Evolutionary conservation across 805 yeast species (phyloP).

Genomic region (Zygotorulaspora chibaensis): DNA sequence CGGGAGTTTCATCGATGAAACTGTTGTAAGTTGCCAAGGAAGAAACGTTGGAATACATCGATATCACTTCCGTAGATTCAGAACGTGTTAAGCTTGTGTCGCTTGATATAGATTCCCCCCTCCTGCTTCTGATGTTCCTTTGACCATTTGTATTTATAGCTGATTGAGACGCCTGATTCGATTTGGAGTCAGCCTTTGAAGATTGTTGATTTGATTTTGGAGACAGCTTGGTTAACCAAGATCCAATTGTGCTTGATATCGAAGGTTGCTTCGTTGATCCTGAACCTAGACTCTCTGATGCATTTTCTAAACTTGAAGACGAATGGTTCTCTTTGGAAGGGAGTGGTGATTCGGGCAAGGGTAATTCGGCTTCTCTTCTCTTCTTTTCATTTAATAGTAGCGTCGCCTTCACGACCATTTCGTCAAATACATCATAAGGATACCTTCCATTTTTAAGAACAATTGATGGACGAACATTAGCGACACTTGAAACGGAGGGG

Average conservation of each 20-base stretch:
- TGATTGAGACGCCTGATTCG: neutral
- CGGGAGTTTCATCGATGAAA: conserved; percentile 15
- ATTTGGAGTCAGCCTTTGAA: neutral
- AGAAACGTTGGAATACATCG: conserved; percentile 23
- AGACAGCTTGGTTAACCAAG: conserved; percentile 18
- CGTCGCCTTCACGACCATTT: conserved; percentile 21
- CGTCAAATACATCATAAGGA: conserved; percentile 29
- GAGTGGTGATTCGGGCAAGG: conserved; percentile 7
- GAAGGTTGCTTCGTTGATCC: conserved; percentile 2
- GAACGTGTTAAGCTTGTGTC: conserved; percentile 6
- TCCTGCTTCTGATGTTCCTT: neutral
- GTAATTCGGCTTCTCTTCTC: conserved; percentile 10
- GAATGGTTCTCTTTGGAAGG: neutral
- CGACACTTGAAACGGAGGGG: conserved; percentile 16
- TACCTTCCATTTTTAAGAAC: conserved; percentile 21
- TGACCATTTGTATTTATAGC: neutral
- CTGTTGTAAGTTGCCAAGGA: conserved; percentile 17
- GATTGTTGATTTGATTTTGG: conserved; percentile 2
- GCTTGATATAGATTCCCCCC: neutral
- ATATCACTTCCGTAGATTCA: conserved; percentile 19
- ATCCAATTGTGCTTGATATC: conserved; percentile 16
- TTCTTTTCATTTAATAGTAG: conserved; percentile 15
- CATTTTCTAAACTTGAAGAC: neutral
- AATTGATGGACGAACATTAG: conserved; percentile 19
- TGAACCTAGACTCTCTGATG: neutral